Base-by-base conservation (phyloP, 2,329 filamentous ascomycete genomes). In the Bipolaris sorokiniana region DNA sequence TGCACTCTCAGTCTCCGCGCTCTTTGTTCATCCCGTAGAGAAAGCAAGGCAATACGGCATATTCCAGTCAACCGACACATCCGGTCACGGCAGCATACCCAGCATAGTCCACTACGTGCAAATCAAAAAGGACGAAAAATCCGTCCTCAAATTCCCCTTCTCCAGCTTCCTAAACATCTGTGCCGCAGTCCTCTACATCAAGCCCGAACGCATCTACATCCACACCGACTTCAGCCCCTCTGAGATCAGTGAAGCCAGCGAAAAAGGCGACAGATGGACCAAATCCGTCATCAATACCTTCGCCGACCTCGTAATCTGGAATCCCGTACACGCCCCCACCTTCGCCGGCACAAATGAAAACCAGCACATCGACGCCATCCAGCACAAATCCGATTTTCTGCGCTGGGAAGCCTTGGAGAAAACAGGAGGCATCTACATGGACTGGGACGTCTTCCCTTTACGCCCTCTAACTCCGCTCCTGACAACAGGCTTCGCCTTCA, bases 381-480 rank as follows among this genome's bases (percentile, higher is more conserved):
- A 67, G 42, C 62, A 64, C 57, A 67, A 68, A 36, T 65, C 64
- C 5, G 64, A 66, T 38, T 68, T 67, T 20, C 51, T 68, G 15
- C 58, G 65, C 1, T 63, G 60, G 59, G 59, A 66, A 9, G 23
- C 48, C 4, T 62, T 68, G 16, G 41, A n/a, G n/a, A 40, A 56
- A 5, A 48, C 20, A 7, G 62, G 66, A 10, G 62, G 64, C 10
- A 56, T 68, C 33, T 68, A 68, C 34, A 41, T 68, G 38, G 62
- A 67, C 48, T 65, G 57, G 48, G 64, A 68, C 31, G 59, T 68
- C 20, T n/a, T 68, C 0, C 31, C 56, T 2, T 51, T 67, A 3
- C 49, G 50, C n/a, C 47, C 57, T 2, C 38, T 68, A 11, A 54
- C 48, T 1, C 54, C 62, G 1, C 47, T 68, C 1, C 41, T 63